phyloP scores from a whole-genome alignment of 495 filamentous ascomycete species.

The Neurospora discreta region DNA sequence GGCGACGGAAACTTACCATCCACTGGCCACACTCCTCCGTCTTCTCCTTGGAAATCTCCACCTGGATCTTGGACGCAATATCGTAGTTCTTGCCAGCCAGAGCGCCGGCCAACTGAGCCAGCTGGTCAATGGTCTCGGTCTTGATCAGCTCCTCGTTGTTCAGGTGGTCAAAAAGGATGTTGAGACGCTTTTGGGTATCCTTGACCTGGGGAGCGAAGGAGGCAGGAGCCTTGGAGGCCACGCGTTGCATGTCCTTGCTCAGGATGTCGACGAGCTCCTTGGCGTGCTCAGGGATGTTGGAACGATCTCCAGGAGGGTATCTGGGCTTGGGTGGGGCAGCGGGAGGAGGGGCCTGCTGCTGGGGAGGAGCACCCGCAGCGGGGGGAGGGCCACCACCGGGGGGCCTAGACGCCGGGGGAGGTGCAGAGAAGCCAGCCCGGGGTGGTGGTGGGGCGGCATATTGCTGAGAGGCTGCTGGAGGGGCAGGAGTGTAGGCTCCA shows the following conservation, averaged over 20 bases:
- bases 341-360: slow-evolving; percentile 33
- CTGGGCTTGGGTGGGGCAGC: slow-evolving; percentile 39
- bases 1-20: slow-evolving; percentile 61
- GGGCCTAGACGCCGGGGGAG: slow-evolving; percentile 21
- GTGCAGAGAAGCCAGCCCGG: slow-evolving; percentile 23
- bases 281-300: slow-evolving; percentile 71
- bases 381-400: slow-evolving; percentile 40
- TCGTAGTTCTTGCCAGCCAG: slow-evolving; percentile 64
- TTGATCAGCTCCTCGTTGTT: slow-evolving; percentile 89
- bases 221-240: slow-evolving; percentile 70
- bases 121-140: slow-evolving; percentile 62
- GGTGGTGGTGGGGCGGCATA: slow-evolving; percentile 16
- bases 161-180: slow-evolving; percentile 86
- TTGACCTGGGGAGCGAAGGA: slow-evolving; percentile 76
- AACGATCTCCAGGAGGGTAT: slow-evolving; percentile 78
- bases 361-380: slow-evolving; percentile 30
- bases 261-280: slow-evolving; percentile 73
- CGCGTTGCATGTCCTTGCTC: slow-evolving; percentile 71
- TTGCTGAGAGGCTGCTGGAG: slow-evolving; percentile 8
- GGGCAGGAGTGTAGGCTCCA: slow-evolving; percentile 50
- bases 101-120: slow-evolving; percentile 50
- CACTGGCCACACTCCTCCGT: slow-evolving; percentile 81
- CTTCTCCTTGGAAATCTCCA: slow-evolving; percentile 72
- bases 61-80: slow-evolving; percentile 61
- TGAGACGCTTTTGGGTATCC: slow-evolving; percentile 85